Evolutionary conservation across 805 yeast species (phyloP).

Genomic region (Candida alai): DNA sequence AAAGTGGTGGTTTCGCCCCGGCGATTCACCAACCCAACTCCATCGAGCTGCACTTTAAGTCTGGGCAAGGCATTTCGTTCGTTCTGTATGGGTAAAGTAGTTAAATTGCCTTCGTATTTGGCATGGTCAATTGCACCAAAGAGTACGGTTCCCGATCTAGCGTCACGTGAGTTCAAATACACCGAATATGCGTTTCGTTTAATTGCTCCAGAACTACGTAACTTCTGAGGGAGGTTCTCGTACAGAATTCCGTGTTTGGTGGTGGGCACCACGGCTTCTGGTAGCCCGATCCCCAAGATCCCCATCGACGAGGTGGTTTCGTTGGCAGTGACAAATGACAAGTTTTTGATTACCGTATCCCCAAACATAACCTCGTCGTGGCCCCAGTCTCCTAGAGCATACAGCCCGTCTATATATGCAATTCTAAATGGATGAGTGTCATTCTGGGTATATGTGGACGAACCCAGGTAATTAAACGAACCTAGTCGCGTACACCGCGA

Average conservation of each 20-base stretch:
- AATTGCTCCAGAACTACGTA: slow-evolving; percentile 30
- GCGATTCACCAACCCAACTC: slow-evolving; percentile 20
- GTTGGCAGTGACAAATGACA: slow-evolving; percentile 74
- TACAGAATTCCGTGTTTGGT: slow-evolving; percentile 24
- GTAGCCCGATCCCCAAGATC: slow-evolving; percentile 69
- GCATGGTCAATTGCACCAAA: slow-evolving; percentile 45
- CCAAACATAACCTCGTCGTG: slow-evolving; percentile 56
- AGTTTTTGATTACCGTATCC: slow-evolving; percentile 41
- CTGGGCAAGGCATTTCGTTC: slow-evolving; percentile 26
- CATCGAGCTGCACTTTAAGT: slow-evolving; percentile 46
- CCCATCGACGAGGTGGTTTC: slow-evolving; percentile 60
- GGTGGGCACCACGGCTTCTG: slow-evolving; percentile 65
- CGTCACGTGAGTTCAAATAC: slow-evolving; percentile 25
- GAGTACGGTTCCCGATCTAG: slow-evolving; percentile 30
- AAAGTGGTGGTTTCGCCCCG: slow-evolving; percentile 12
- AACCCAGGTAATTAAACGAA: slow-evolving; percentile 41
- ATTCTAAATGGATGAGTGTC: slow-evolving; percentile 41
- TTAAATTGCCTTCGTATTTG: slow-evolving; percentile 32
- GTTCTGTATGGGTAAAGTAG: slow-evolving; percentile 28
- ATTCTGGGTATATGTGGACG: slow-evolving; percentile 39
- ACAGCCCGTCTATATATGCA: slow-evolving; percentile 45
- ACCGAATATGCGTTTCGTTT: slow-evolving; percentile 33
- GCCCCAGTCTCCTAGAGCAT: slow-evolving; percentile 55
- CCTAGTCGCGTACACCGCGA: slow-evolving; percentile 41
- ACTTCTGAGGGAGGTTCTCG: slow-evolving; percentile 36